Evolutionary conservation across 345 rosid genomes (phyloP).

Genomic region (Murraya paniculata): DNA sequence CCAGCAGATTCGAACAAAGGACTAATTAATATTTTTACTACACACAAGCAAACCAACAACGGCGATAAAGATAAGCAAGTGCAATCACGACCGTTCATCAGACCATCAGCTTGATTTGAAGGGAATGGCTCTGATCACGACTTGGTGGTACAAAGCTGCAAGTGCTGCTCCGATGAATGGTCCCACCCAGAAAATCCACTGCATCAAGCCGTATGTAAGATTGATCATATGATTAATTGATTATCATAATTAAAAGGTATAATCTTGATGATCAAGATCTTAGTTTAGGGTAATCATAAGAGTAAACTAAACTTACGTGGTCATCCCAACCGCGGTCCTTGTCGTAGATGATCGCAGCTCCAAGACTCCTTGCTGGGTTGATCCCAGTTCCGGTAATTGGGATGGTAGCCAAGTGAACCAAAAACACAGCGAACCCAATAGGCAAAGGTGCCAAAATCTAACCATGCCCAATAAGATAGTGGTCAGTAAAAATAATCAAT

Average conservation of each 20-base stretch:
- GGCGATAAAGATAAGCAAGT: not conserved
- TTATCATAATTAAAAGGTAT: too few relatives aligned
- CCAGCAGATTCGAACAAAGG: not conserved
- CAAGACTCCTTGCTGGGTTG: conserved; percentile 72
- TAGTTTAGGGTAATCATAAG: not conserved
- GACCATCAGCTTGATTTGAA: conserved; percentile 42
- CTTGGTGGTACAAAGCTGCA: conserved; percentile 69
- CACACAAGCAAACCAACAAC: conserved; percentile 5
- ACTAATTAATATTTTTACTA: not conserved
- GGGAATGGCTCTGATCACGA: conserved; percentile 79
- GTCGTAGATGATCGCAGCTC: conserved; percentile 70
- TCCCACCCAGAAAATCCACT: conserved; percentile 86
- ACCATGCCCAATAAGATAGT: too few relatives aligned
- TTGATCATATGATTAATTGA: not conserved
- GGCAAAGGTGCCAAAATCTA: conserved; percentile 69
- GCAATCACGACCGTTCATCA: not conserved
- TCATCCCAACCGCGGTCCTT: conserved; percentile 51
- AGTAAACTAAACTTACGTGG: conserved; percentile 35
- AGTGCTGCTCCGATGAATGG: conserved; percentile 73
- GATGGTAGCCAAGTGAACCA: conserved; percentile 72
- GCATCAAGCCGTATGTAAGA: not conserved
- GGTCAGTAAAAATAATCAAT: too few relatives aligned
- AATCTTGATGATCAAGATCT: not conserved
- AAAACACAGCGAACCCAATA: conserved; percentile 66
- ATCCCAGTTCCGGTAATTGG: conserved; percentile 68